These are phyloP conservation scores for Herpetomonas tarakana DNA, from an alignment of 208 protist genomes.

Conservation along the genomic window DNA sequence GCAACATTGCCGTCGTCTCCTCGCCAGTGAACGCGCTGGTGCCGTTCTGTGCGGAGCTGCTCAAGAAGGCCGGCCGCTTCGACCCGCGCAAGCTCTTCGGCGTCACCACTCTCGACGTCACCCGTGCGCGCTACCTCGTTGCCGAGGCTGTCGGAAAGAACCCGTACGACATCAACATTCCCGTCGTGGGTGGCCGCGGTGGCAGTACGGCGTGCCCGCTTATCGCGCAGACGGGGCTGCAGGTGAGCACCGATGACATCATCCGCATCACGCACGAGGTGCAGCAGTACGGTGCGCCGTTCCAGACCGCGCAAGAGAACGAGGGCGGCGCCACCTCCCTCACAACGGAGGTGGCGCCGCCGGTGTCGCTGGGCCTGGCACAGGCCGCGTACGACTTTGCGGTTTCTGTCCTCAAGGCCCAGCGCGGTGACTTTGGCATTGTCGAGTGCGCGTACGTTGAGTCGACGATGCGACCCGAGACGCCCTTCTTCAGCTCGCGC, in stretches of 20 bases:
- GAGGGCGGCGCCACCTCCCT: conserved; percentile 17
- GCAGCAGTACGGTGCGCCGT: conserved; percentile 53
- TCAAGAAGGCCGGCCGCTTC: conserved; percentile 67
- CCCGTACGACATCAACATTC: conserved; percentile 77
- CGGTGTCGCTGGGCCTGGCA: conserved; percentile 51
- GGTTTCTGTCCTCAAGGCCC: conserved; percentile 68
- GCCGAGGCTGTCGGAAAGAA: conserved; percentile 59
- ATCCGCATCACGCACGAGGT: conserved; percentile 41
- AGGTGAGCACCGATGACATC: conserved; percentile 48
- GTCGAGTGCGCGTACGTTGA: conserved; percentile 82
- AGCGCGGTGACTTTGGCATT: conserved; percentile 71
- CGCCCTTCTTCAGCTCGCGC: conserved; percentile 83
- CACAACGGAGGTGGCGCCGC: conserved; percentile 27
- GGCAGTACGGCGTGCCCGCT: conserved; percentile 91
- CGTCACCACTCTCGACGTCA: conserved; percentile 92
- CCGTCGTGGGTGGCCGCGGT: conserved; percentile 94
- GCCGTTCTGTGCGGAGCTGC: conserved; percentile 87
- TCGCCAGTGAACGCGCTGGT: conserved; percentile 94
- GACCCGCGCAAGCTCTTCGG: conserved; percentile 88
- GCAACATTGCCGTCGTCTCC: conserved; percentile 82
- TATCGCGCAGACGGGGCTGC: conserved; percentile 79
- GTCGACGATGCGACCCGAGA: conserved; percentile 55
- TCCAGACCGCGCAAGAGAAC: conserved; percentile 11
- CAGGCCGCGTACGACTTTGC: conserved; percentile 63
- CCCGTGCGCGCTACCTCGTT: conserved; percentile 65